Conservation (phyloP, 176 grass and related monocot genomes). For the Bonia amplexicaulis region DNA sequence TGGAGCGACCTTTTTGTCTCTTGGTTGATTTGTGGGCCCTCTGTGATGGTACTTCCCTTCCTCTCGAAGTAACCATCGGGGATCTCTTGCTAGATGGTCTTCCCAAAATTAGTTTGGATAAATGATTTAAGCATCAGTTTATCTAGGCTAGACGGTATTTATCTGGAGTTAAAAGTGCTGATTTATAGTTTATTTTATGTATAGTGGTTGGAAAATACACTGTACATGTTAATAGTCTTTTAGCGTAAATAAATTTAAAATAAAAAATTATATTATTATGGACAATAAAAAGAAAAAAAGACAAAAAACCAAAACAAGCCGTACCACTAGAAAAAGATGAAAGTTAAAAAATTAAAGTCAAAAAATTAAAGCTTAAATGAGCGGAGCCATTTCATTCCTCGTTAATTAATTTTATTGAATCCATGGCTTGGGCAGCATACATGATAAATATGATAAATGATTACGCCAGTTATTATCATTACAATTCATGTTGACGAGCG, state of each 20-base stretch:
- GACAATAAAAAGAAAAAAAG: too few relatives aligned
- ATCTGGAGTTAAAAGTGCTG: too few relatives aligned
- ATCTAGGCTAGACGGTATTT: neutral
- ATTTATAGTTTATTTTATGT: too few relatives aligned
- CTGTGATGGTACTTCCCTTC: neutral
- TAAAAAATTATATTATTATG: too few relatives aligned
- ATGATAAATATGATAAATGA: neutral
- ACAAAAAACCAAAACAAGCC: too few relatives aligned
- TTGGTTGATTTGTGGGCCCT: neutral
- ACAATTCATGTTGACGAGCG: neutral
- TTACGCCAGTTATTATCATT: neutral
- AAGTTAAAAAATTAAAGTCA: too few relatives aligned
- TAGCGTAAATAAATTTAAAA: too few relatives aligned
- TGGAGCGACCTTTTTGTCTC: neutral
- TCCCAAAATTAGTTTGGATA: neutral
- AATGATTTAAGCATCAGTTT: neutral
- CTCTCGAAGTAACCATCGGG: neutral
- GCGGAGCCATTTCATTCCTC: too few relatives aligned
- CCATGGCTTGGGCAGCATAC: neutral
- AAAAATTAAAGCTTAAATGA: too few relatives aligned
- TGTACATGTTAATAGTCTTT: rapidly evolving
- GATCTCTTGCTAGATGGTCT: neutral
- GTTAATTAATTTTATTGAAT: neutral
- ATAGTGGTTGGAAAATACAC: too few relatives aligned
- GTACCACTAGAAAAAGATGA: too few relatives aligned